Conservation (phyloP, 345 rosid genomes). For the Tarenaya hassleriana region DNA sequence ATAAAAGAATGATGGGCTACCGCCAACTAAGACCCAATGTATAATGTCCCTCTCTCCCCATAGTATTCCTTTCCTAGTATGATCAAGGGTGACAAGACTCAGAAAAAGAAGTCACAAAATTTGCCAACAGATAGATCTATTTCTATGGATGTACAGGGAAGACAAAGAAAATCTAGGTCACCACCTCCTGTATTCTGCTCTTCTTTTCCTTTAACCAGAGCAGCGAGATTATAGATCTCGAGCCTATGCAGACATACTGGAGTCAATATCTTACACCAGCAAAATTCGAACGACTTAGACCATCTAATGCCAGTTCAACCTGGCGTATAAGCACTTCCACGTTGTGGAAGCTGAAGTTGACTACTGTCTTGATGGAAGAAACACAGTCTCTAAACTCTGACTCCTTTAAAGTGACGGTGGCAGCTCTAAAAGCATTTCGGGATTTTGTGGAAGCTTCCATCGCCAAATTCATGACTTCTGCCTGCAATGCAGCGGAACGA, state of each 20-base stretch:
- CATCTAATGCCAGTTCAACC: constrained; percentile 54
- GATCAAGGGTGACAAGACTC: constrained; percentile 18
- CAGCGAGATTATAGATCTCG: too few relatives aligned
- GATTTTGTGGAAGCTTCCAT: constrained; percentile 77
- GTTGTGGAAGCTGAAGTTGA: constrained; percentile 76
- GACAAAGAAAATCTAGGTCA: constrained; percentile 23
- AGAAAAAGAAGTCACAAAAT: constrained; percentile 13
- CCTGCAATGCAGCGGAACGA: constrained; percentile 43
- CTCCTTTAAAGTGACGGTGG: constrained; percentile 34
- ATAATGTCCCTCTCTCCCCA: constrained; percentile 13
- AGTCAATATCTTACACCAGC: constrained; percentile 39
- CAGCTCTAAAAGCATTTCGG: constrained; percentile 44
- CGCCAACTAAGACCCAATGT: constrained; percentile 14
- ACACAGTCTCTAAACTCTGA: constrained; percentile 35
- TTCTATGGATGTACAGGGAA: constrained; percentile 24
- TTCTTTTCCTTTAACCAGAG: too few relatives aligned
- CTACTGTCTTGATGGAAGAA: constrained; percentile 44
- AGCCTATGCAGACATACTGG: constrained; percentile 23
- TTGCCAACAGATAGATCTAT: constrained; percentile 20
- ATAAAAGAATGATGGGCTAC: background rate
- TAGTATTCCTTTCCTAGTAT: too few relatives aligned
- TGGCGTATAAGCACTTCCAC: constrained; percentile 47
- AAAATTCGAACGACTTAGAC: constrained; percentile 31
- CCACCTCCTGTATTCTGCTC: constrained; percentile 10
- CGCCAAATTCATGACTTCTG: constrained; percentile 49